These are phyloP conservation scores for Selenicereus undatus DNA, from an alignment of 148 eudicot species.

Conservation along the genomic window DNA sequence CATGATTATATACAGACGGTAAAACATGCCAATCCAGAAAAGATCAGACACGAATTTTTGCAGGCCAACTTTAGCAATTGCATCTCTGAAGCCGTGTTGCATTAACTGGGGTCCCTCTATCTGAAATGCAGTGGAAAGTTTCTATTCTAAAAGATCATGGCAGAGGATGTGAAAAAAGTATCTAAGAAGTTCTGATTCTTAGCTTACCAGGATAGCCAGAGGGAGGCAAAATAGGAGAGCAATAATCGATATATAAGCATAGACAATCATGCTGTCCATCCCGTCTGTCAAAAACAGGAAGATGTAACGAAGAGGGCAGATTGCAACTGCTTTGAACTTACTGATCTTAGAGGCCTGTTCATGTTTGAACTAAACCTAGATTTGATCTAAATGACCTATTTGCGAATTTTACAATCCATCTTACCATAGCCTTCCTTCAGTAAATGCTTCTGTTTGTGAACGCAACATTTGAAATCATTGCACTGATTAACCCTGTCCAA, in stretches of 20 bases:
- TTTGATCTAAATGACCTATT: not conserved
- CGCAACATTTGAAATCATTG: constrained; percentile 11
- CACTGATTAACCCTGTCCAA: constrained; percentile 13
- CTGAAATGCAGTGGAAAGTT: not conserved
- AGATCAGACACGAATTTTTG: constrained; percentile 12
- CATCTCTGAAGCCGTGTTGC: constrained; percentile 11
- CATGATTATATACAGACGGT: constrained; percentile 11
- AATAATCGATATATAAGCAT: constrained; percentile 8
- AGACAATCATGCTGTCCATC: constrained; percentile 10
- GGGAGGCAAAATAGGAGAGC: constrained; percentile 17
- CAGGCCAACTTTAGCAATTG: constrained; percentile 15
- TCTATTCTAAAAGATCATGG: not conserved
- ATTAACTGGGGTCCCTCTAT: constrained; percentile 10
- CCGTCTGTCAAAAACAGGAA: constrained; percentile 6
- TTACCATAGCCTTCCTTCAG: constrained; percentile 13
- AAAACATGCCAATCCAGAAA: constrained; percentile 16
- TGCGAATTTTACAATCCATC: not conserved
- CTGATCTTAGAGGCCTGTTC: no score
- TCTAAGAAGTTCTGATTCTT: not conserved
- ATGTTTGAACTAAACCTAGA: no score
- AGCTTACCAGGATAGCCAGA: constrained; percentile 6
- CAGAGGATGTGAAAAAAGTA: not conserved
- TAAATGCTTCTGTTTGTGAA: constrained; percentile 12
- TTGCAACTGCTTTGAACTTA: not conserved
- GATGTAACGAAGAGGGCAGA: not conserved